A percentile compares a stretch with the other conserved stretches of the same genome.
These are phyloP conservation scores for Cardamine resedifolia DNA, from an alignment of 345 rosid genomes.

Conservation along the genomic window DNA sequence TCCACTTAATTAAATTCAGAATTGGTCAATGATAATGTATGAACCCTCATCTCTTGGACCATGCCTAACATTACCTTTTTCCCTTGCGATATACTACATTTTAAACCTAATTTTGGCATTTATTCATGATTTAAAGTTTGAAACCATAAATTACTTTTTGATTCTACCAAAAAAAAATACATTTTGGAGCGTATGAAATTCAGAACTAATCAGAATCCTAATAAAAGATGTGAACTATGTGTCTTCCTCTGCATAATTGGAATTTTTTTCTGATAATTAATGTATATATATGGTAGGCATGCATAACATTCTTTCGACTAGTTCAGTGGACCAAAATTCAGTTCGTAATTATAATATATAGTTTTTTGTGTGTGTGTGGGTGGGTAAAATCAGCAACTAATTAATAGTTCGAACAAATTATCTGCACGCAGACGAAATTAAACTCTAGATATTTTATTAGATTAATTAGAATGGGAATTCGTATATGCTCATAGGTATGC, in stretches of 20 bases:
- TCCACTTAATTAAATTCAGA: constrained; percentile 26
- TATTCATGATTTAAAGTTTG: constrained; percentile 19
- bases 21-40: constrained; percentile 30
- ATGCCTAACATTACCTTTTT: constrained; percentile 26
- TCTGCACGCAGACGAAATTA: too few relatives aligned
- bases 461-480: neutral
- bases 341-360: too few relatives aligned
- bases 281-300: neutral
- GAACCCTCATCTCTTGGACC: constrained; percentile 36
- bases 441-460: neutral
- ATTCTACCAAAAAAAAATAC: neutral
- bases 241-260: neutral
- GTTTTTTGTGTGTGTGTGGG: too few relatives aligned
- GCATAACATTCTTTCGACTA: neutral
- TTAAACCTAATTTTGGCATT: constrained; percentile 28
- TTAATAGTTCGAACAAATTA: too few relatives aligned
- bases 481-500: neutral
- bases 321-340: neutral
- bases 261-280: neutral
- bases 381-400: too few relatives aligned
- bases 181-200: neutral
- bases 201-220: neutral
- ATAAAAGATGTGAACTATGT: neutral
- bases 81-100: neutral
- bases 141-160: constrained; percentile 8